Evolutionary conservation across 495 filamentous ascomycete species (phyloP), one percentile per base, ranked within the genome.

Genomic region (Usnea hakonensis): DNA sequence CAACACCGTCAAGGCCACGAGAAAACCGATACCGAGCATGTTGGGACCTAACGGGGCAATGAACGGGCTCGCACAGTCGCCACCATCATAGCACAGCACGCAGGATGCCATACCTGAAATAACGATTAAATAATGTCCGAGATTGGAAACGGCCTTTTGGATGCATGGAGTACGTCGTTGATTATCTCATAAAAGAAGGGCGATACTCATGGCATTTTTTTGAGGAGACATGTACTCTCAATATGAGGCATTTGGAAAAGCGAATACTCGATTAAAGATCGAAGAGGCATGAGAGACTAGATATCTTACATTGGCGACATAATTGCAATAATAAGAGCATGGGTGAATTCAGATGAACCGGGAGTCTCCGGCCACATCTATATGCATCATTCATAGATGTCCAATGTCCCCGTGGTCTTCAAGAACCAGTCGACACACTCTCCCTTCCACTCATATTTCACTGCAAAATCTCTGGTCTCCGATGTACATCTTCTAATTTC

Each of bases 21-120:
- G 88, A 65, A 91, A 91, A 73, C 87, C 89, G 57, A 82, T 91
- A 30, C 85, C 88, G 7, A 90, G 87, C 70, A 82, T 90, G 73
- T 67, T 86, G 13, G 74, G 74, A 16, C 69, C 67, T 13, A 64
- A 50, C 17, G 46, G 44, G 32, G 63, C 59, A 37, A 77, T 80
- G 76, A 79, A 79, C 52, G 80, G 79, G 9, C 67, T 81, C 57
- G 75, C 78, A 8, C 77, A 80, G 55, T 77, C 76, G 30, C 76
- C 79, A 23, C 75, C 79, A 10, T 33, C 46, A 35, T 66, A 55
- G 55, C 10, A 32, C 38, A 59, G 55, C 60, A 26, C 37, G 48
- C 63, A 55, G 55, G 44, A 64, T 16, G 56, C 30, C 26, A 58
- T 37, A 57, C 59, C 59, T 61, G 41, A 37, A 57, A 58, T 57